Evolutionary conservation across 2,329 filamentous ascomycete species (phyloP).

Genomic region (Capronia americana): DNA sequence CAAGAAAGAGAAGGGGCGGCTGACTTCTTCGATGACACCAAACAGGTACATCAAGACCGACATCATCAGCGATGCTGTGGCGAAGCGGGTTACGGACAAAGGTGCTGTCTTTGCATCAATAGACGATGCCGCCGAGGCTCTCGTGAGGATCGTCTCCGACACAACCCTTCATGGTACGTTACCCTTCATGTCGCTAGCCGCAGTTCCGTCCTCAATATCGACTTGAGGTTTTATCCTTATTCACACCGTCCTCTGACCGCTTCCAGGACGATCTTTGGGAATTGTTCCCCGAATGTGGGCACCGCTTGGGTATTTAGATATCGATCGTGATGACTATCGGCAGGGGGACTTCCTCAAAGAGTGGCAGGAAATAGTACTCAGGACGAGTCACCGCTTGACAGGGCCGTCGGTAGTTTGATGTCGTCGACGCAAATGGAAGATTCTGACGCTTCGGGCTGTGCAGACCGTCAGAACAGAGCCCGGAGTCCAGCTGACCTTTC

Average conservation of each 20-base stretch:
- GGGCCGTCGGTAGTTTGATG: constrained; percentile 3
- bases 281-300: neutral
- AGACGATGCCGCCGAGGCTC: neutral
- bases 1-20: too few species aligned
- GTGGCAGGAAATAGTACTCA: constrained; percentile 21
- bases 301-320: neutral
- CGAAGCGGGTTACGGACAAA: neutral
- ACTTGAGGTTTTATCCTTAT: neutral
- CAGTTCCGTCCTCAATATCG: too few species aligned
- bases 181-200: too few species aligned
- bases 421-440: neutral
- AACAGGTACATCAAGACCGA: neutral
- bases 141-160: neutral
- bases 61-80: neutral
- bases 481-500: neutral
- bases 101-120: neutral
- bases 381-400: constrained; percentile 14
- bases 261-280: neutral
- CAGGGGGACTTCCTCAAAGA: constrained; percentile 26
- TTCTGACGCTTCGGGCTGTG: neutral
- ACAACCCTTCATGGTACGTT: neutral
- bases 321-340: constrained; percentile 37
- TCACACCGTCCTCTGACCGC: neutral
- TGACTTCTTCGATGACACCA: neutral
- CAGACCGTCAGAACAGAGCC: neutral